Evolutionary conservation across 371 early-diverging fungal genomes (phyloP), one percentile per base, ranked within the genome.

Genomic region (Mortierella polycephala): DNA sequence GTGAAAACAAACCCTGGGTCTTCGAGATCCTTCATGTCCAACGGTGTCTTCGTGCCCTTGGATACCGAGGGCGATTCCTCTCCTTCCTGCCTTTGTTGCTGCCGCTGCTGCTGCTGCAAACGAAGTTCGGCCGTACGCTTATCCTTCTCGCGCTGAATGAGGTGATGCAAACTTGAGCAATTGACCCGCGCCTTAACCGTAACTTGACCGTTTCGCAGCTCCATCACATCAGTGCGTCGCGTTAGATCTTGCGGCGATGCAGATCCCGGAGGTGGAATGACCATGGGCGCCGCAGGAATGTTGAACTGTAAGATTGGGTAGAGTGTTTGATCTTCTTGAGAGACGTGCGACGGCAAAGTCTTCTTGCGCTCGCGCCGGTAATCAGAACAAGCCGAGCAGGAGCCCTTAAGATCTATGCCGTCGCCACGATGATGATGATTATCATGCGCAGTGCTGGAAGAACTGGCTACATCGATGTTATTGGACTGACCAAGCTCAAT

Each of bases 1-100:
- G 41, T 40, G 57, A 79, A 79, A 20, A 79, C 67, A 45, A 58
- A 79, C 23, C 79, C 79, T 16, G 79, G 79, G 18, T 79, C 79
- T 30, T 57, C 52, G 7, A 75, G 55, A 54, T 71, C 60, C 30
- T 41, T n/a, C 44, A 69, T n/a, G 5, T 67, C 62, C 40, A 68
- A 7, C 12, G 56, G 30, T 20, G 44, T 41, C 49, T 60, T 64
- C 18, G 1, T 21, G 0, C 13, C 20, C 14, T 20, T 9, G 5
- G 55, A 30, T 7, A 63, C n/a, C 11, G 60, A 14, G 5, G 60
- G 53, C 8, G 45, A 41, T 8, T 55, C 23, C 37, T 9, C 1
- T 1, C 8, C 60, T 16, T 5, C 1, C 23, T 37, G 58, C 53
- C n/a, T 45, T 42, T 59, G 58, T 23, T 50, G 66, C 23, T 42